These are phyloP conservation scores for Purpureocillium lavendulum DNA, from an alignment of 2,329 filamentous ascomycete genomes.

Conservation along the genomic window DNA sequence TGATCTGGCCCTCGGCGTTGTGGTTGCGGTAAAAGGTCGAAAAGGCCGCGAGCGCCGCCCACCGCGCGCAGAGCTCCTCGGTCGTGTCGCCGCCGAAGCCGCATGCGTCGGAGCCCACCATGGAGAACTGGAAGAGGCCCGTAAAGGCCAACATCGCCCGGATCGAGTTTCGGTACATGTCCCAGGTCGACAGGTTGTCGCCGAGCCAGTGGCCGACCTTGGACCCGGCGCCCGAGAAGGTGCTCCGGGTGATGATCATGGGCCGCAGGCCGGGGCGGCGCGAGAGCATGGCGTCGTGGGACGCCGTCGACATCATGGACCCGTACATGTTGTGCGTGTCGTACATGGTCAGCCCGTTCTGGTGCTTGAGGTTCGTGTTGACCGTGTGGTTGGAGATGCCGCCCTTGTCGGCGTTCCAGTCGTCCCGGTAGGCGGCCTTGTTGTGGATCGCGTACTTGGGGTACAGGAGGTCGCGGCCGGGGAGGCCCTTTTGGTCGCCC, in stretches of 20 bases:
- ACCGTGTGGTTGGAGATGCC: conserved; percentile 53
- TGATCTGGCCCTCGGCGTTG: conserved; percentile 33
- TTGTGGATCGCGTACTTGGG: conserved; percentile 74
- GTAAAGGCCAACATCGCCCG: conserved; percentile 68
- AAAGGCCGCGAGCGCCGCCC: conserved; percentile 64
- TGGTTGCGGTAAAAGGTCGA: conserved; percentile 66
- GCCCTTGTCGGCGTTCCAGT: conserved; percentile 47
- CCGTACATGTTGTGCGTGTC: conserved; percentile 78
- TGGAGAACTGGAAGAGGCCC: conserved; percentile 59
- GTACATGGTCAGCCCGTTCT: conserved; percentile 66
- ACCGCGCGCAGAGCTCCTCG: conserved; percentile 58
- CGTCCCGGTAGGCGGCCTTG: conserved; percentile 42
- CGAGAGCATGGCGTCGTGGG: conserved; percentile 59
- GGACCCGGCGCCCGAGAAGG: conserved; percentile 68
- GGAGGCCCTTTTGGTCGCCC: conserved; percentile 29
- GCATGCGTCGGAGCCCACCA: conserved; percentile 68
- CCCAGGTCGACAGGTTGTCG: conserved; percentile 64
- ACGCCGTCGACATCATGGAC: conserved; percentile 67
- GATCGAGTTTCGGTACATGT: conserved; percentile 69
- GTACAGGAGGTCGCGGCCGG: conserved; percentile 56
- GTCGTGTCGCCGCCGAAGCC: conserved; percentile 61
- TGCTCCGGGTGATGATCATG: conserved; percentile 77
- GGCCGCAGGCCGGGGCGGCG: conserved; percentile 63
- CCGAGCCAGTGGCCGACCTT: conserved; percentile 79
- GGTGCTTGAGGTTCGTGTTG: conserved; percentile 69